Evolutionary conservation across 805 yeast species (phyloP).

Genomic region (Cyberlindnera xylosilytica): DNA sequence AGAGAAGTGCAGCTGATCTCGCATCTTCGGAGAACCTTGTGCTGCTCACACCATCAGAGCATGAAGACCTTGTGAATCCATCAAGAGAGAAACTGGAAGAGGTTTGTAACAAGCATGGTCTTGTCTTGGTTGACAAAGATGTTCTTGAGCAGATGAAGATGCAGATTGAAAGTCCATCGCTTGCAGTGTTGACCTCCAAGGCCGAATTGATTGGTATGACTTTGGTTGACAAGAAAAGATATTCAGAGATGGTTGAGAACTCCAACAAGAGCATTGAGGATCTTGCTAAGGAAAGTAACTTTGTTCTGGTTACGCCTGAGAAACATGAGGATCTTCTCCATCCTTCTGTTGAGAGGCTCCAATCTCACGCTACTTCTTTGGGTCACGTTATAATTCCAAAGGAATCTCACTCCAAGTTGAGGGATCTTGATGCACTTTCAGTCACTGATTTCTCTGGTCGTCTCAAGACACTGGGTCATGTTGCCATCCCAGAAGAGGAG

Average conservation of each 20-base stretch:
- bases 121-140: slow-evolving; percentile 10
- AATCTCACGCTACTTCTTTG: slow-evolving; percentile 5
- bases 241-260: slow-evolving; percentile 7
- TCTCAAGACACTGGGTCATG: slow-evolving; percentile 19
- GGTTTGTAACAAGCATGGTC: slow-evolving; percentile 9
- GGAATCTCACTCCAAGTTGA: slow-evolving; percentile 12
- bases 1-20: slow-evolving; percentile 20
- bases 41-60: slow-evolving; percentile 17
- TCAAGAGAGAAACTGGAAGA: slow-evolving; percentile 12
- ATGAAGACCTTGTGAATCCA: slow-evolving; percentile 17
- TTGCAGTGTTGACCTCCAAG: slow-evolving; percentile 9
- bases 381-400: slow-evolving; percentile 5
- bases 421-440: not conserved
- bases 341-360: slow-evolving; percentile 16
- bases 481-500: slow-evolving; percentile 8
- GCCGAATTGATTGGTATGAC: slow-evolving; percentile 15
- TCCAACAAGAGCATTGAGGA: slow-evolving; percentile 26
- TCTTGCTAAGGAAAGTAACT: slow-evolving; percentile 26
- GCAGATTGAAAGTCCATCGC: slow-evolving; percentile 11
- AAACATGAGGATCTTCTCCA: slow-evolving; percentile 11
- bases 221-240: slow-evolving; percentile 16
- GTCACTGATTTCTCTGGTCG: slow-evolving; percentile 1
- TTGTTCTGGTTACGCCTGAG: slow-evolving; percentile 13
- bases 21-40: slow-evolving; percentile 19
- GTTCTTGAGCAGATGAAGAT: slow-evolving; percentile 6